phyloP scores from a whole-genome alignment of 2,329 filamentous ascomycete genomes.

The Talaromyces sp. region DNA sequence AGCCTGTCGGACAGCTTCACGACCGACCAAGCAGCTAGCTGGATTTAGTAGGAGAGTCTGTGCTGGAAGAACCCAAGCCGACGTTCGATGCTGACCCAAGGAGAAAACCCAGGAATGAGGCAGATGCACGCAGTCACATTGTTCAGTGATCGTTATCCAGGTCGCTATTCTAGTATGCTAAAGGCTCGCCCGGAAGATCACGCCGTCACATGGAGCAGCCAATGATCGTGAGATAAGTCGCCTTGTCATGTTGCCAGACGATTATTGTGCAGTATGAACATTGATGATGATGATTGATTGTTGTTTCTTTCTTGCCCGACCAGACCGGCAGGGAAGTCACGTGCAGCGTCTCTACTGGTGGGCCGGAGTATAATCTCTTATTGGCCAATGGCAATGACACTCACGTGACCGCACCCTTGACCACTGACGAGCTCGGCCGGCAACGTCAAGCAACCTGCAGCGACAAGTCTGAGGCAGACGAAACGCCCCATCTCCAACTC shows the following conservation, averaged over 20 bases:
- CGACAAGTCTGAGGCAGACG: neutral
- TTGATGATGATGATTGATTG: neutral
- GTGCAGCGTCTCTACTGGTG: neutral
- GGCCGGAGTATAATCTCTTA: neutral
- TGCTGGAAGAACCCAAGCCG: neutral
- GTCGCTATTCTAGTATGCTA: neutral
- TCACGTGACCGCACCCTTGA: slow-evolving; percentile 4
- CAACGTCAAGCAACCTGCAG: slow-evolving; percentile 1
- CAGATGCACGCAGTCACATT: neutral
- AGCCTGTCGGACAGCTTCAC: neutral
- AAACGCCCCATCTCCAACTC: slow-evolving; percentile 13
- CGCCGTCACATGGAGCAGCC: neutral
- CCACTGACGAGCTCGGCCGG: neutral
- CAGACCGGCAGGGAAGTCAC: neutral
- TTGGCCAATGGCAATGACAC: neutral
- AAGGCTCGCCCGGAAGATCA: neutral
- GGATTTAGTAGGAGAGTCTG: neutral
- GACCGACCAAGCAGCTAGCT: neutral
- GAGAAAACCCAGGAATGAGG: neutral
- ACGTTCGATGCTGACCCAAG: neutral
- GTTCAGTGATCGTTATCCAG: neutral
- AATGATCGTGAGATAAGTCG: neutral
- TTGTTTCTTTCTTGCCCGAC: neutral
- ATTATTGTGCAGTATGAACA: too few relatives aligned
- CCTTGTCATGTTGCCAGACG: neutral